Base-by-base conservation (phyloP, 768 basidiomycete species). In the Leccinum pellstonianum region DNA sequence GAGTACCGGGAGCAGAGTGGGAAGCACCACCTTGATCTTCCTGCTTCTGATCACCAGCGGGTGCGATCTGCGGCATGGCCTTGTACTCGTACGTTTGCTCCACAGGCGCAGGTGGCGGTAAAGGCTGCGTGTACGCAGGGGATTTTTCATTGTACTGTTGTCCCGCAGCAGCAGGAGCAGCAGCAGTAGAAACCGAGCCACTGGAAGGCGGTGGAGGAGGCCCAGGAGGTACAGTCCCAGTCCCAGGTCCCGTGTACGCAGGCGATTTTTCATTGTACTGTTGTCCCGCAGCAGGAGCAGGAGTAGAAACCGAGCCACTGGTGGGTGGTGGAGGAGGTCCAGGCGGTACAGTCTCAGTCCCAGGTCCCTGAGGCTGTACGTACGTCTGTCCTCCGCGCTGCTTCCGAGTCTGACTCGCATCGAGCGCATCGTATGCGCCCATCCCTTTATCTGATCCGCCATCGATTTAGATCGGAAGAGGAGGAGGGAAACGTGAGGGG, bases 391-490 rank as follows among this genome's bases (percentile, higher is more conserved):
- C 38, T 41, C 17, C 17, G 8, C 8, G 3, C 17, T 41, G 38
- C 8, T 17, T 17, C 15, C 15, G 2, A 2, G 27, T 29, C 41
- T 41, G 41, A n/a, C 8, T 41, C 17, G 41, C 9, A 9, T 41
- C 9, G 8, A 17, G 14, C 21, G 67, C 46, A 17, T 0, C 3
- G 43, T 68, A 68, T n/a, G 59, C 51, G 6, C 67, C 68, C 68
- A 68, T 70, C 3, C 68, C 68, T 8, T 9, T 4, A 21, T 68
- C 68, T 68, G 19, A 4, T 17, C 8, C 14, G n/a, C 41, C 0
- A n/a, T 41, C 38, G 17, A 38, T 38, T 17, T 3, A n/a, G 41
- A 23, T 25, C 25, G 4, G 25, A 25, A 25, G 25, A 25, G 25
- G 6, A 37, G 12, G 6, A 14, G 37, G 1, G 6, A 38, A 17